Percentiles rank a stretch among this genome's conserved stretches.
These are phyloP conservation scores for Pseudocercospora vitis DNA, from an alignment of 2,329 filamentous ascomycete species.

Conservation along the genomic window DNA sequence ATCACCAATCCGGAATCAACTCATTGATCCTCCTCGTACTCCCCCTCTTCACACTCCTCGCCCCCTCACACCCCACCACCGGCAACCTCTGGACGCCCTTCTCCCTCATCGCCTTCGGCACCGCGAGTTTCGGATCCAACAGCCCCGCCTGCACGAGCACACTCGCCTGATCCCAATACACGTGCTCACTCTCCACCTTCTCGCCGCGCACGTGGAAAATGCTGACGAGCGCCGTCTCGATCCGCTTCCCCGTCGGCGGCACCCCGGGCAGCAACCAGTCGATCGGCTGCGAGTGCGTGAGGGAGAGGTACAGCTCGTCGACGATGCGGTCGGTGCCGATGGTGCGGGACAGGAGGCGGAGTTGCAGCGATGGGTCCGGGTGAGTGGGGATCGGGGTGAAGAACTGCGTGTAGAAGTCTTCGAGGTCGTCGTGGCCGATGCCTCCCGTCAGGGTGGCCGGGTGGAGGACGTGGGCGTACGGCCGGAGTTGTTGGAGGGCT, in stretches of 20 bases:
- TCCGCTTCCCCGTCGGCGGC: conserved; percentile 55
- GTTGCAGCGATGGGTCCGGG: conserved; percentile 43
- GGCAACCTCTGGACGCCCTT: conserved; percentile 50
- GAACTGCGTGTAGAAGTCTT: conserved; percentile 57
- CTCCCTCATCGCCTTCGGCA: conserved; percentile 49
- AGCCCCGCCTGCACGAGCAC: conserved; percentile 59
- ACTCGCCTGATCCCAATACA: conserved; percentile 63
- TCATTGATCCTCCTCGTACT: conserved; percentile 47
- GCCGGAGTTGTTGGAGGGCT: conserved; percentile 41
- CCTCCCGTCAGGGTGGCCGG: conserved; percentile 50
- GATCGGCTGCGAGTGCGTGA: conserved; percentile 57
- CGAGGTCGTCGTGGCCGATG: conserved; percentile 44
- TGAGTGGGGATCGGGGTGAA: conserved; percentile 55
- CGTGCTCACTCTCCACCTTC: conserved; percentile 56
- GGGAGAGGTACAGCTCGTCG: conserved; percentile 59
- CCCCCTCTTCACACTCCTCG: conserved; percentile 49
- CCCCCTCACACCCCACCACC: conserved; percentile 48
- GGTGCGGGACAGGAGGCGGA: conserved; percentile 59
- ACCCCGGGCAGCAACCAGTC: conserved; percentile 62
- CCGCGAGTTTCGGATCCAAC: conserved; percentile 56
- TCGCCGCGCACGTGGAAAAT: conserved; percentile 57
- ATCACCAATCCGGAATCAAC: conserved; percentile 51
- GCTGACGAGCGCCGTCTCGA: conserved; percentile 57
- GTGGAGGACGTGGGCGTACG: conserved; percentile 44
- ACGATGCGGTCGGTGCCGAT: conserved; percentile 60